Percentiles rank a stretch among this genome's conserved stretches.
Evolutionary conservation across 257 asterid genomes (phyloP).

Genomic region (Buddleja alternifolia): DNA sequence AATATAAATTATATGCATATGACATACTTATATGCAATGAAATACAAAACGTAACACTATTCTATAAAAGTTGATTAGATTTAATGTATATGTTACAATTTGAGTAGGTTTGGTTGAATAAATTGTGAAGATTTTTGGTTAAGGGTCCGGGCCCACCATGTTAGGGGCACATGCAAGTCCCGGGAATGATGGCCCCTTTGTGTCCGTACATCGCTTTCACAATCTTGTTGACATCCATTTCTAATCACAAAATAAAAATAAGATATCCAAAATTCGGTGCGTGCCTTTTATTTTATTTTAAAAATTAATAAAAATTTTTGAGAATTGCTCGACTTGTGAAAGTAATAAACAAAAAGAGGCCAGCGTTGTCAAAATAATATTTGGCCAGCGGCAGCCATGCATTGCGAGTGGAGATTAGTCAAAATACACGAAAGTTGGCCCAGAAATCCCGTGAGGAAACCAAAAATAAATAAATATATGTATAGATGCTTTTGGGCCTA

Average conservation of each 20-base stretch:
- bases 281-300: background rate
- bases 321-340: background rate
- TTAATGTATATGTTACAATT: background rate
- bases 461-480: no score
- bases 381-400: no score
- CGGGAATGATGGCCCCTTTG: constrained; percentile 42
- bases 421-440: no score
- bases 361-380: no score
- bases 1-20: no score
- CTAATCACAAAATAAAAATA: background rate
- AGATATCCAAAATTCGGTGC: background rate
- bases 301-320: background rate
- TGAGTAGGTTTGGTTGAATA: constrained; percentile 20
- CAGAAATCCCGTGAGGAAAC: no score
- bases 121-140: background rate
- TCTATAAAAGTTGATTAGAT: no score
- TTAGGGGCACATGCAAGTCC: constrained; percentile 61
- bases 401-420: no score
- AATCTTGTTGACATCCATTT: constrained; percentile 21
- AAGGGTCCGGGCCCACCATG: constrained; percentile 71
- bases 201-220: constrained; percentile 45
- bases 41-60: no score
- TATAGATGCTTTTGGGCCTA: no score
- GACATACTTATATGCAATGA: no score
- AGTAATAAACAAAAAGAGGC: background rate